phyloP scores from a whole-genome alignment of 805 yeast species.

The Spathaspora hagerdaliae region DNA sequence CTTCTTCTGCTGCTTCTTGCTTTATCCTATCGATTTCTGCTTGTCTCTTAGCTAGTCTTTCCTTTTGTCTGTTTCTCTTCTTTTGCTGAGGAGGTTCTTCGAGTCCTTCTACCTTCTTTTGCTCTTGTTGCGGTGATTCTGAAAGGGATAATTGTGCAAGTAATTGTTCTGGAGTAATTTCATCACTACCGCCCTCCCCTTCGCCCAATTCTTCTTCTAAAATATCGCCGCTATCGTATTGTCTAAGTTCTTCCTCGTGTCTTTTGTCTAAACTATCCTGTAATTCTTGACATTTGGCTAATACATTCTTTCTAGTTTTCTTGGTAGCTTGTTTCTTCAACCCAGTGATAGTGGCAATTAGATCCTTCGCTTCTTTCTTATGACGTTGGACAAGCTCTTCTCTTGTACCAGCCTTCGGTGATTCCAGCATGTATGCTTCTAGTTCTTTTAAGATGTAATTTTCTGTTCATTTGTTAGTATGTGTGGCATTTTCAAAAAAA shows the following conservation, averaged over 20 bases:
- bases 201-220: constrained; percentile 8
- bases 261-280: constrained; percentile 50
- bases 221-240: constrained; percentile 10
- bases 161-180: constrained; percentile 62
- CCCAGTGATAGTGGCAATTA: constrained; percentile 64
- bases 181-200: constrained; percentile 18
- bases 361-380: constrained; percentile 62
- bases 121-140: background rate
- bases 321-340: constrained; percentile 82
- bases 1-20: constrained; percentile 70
- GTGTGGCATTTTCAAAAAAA: too few relatives aligned
- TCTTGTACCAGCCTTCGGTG: constrained; percentile 6
- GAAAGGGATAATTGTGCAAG: constrained; percentile 47
- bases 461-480: too few relatives aligned
- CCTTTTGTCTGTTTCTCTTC: constrained; percentile 80
- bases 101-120: background rate
- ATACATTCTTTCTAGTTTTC: constrained; percentile 67
- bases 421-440: too few relatives aligned
- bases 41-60: constrained; percentile 71
- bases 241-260: constrained; percentile 52
- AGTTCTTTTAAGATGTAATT: too few relatives aligned
- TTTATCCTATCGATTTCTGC: constrained; percentile 60
- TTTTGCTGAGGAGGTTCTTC: constrained; percentile 4
- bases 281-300: constrained; percentile 54
- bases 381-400: constrained; percentile 60